Percentiles rank a stretch among this genome's conserved stretches.
Evolutionary conservation across 257 asterid genomes (phyloP).

Genomic region (Jaltomata sinuosa): DNA sequence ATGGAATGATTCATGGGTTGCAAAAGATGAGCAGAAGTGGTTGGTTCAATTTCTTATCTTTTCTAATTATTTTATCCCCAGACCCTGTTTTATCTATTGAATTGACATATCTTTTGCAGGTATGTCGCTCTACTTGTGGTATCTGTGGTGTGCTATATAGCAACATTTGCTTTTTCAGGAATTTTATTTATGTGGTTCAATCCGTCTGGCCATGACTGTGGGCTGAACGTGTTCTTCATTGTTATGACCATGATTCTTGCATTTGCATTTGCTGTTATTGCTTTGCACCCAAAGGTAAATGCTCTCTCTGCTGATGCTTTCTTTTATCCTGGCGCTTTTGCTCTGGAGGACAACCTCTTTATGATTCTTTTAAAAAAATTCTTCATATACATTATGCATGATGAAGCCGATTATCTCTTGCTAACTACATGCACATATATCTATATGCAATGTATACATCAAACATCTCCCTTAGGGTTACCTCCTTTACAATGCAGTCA

Average conservation of each 20-base stretch:
- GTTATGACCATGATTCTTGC: slow-evolving; percentile 80
- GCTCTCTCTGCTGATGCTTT: neutral
- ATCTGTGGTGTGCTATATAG: slow-evolving; percentile 73
- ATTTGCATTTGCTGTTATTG: slow-evolving; percentile 62
- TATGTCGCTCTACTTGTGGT: slow-evolving; percentile 69
- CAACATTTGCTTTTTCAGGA: slow-evolving; percentile 56
- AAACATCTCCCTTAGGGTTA: neutral
- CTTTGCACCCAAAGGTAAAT: slow-evolving; percentile 78
- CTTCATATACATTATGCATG: neutral
- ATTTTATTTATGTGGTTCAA: slow-evolving; percentile 96
- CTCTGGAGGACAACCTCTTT: neutral
- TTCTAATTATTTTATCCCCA: neutral
- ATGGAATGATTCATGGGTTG: slow-evolving; percentile 98
- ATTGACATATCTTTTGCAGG: slow-evolving; percentile 38
- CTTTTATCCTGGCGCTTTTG: neutral
- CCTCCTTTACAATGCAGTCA: neutral
- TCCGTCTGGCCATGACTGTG: slow-evolving; percentile 89
- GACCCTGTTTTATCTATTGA: neutral
- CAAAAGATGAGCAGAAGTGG: slow-evolving; percentile 95
- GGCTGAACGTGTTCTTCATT: slow-evolving; percentile 91
- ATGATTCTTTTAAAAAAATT: neutral
- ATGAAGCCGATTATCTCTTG: neutral
- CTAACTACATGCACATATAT: neutral
- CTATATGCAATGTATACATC: neutral
- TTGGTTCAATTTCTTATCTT: slow-evolving; percentile 18